These are phyloP conservation scores for Herpotrichia juniperi DNA, from an alignment of 2,329 filamentous ascomycete species.

Conservation along the genomic window DNA sequence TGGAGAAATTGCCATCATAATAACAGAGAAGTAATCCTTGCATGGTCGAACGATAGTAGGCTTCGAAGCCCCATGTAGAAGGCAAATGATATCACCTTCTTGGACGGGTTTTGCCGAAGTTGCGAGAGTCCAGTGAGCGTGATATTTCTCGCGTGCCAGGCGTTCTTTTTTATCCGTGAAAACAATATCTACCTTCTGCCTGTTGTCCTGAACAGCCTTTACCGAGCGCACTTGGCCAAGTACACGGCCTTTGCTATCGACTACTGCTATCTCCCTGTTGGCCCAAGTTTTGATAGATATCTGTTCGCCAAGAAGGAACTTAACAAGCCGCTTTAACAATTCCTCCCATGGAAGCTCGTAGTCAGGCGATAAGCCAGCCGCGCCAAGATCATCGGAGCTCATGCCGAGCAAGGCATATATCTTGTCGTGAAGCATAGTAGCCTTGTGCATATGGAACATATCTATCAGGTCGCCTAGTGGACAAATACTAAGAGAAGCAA, in stretches of 20 bases:
- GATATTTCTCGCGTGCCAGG: too few species aligned
- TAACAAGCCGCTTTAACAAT: constrained; percentile 10
- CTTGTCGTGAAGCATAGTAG: constrained; percentile 18
- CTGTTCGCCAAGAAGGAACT: constrained; percentile 13
- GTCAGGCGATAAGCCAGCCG: constrained; percentile 12
- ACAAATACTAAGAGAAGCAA: constrained; percentile 13
- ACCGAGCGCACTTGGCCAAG: constrained; percentile 15
- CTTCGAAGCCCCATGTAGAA: too few species aligned
- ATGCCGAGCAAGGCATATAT: constrained; percentile 26
- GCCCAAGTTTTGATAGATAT: constrained; percentile 16
- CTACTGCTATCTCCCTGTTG: constrained; percentile 12
- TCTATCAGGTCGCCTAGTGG: constrained; percentile 21
- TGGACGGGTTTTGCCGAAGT: too few species aligned
- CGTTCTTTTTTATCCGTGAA: too few species aligned
- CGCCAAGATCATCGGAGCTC: constrained; percentile 17
- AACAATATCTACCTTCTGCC: constrained; percentile 8
- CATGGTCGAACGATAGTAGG: too few species aligned
- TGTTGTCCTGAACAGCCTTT: not conserved
- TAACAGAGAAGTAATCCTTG: too few species aligned
- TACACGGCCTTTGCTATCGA: constrained; percentile 16
- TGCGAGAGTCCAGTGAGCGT: too few species aligned
- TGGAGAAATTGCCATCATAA: too few species aligned
- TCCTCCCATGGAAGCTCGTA: constrained; percentile 19
- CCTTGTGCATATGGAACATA: constrained; percentile 21
- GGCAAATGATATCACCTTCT: too few species aligned